phyloP scores from a whole-genome alignment of 2,329 filamentous ascomycete genomes.

The Botrytis pseudocinerea region DNA sequence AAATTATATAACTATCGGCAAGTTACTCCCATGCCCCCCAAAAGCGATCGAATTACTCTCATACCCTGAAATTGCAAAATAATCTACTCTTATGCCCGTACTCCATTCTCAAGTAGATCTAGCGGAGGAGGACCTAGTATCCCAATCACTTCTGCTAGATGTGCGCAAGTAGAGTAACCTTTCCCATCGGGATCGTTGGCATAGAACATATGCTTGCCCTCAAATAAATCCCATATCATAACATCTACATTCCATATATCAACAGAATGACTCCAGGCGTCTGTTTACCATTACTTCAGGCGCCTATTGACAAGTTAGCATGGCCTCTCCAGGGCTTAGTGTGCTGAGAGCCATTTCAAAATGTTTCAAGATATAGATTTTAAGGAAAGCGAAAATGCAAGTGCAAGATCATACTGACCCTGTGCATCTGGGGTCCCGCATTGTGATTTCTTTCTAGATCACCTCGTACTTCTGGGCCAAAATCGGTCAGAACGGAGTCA shows the following conservation, averaged over 20 bases:
- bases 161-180: slow-evolving; percentile 29
- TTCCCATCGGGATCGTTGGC: slow-evolving; percentile 31
- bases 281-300: slow-evolving; percentile 45
- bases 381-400: not conserved
- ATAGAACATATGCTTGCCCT: slow-evolving; percentile 33
- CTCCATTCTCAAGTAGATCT: slow-evolving; percentile 36
- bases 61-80: too few species aligned
- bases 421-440: slow-evolving; percentile 45
- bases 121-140: slow-evolving; percentile 36
- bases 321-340: not conserved
- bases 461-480: slow-evolving; percentile 48
- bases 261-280: slow-evolving; percentile 41
- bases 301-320: slow-evolving; percentile 33
- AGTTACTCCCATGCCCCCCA: too few species aligned
- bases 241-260: slow-evolving; percentile 44
- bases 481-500: slow-evolving; percentile 48
- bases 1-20: too few species aligned
- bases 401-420: slow-evolving; percentile 2
- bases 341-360: not conserved
- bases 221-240: slow-evolving; percentile 40
- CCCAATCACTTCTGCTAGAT: slow-evolving; percentile 37
- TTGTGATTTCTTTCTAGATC: slow-evolving; percentile 41
- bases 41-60: too few species aligned
- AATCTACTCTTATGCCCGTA: too few species aligned
- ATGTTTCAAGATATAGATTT: not conserved